phyloP scores from a whole-genome alignment of 164 flowering plant species.

The Akebia trifoliata region DNA sequence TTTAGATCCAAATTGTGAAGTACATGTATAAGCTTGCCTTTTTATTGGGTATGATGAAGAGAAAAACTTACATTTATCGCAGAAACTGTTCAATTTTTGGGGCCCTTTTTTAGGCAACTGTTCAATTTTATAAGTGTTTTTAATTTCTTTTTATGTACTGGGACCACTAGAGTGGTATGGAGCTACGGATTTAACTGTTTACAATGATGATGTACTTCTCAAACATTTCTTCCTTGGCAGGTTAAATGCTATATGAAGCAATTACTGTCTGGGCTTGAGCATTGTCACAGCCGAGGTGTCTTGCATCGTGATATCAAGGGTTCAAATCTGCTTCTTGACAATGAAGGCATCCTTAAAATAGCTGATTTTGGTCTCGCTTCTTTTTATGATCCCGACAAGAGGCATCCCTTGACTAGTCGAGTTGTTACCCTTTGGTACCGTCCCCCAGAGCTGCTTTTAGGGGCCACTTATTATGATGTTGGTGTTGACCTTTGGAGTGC shows the following conservation, averaged over 20 bases:
- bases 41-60: no score
- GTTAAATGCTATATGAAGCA: slow-evolving; percentile 91
- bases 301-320: slow-evolving; percentile 94
- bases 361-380: slow-evolving; percentile 94
- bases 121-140: no score
- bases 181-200: neutral
- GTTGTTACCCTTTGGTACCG: slow-evolving; percentile 98
- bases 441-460: slow-evolving; percentile 91
- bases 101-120: no score
- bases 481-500: slow-evolving; percentile 99
- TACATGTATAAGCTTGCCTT: no score
- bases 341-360: slow-evolving; percentile 76
- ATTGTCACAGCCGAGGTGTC: slow-evolving; percentile 75
- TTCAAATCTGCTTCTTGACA: slow-evolving; percentile 80
- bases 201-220: neutral
- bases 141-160: no score
- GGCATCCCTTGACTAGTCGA: slow-evolving; percentile 84
- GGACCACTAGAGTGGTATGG: no score
- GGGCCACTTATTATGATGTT: slow-evolving; percentile 75
- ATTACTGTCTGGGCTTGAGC: slow-evolving; percentile 82
- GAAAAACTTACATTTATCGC: no score
- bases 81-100: no score
- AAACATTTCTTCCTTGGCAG: slow-evolving; percentile 30
- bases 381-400: slow-evolving; percentile 55
- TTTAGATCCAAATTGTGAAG: no score